Evolutionary conservation across 345 rosid genomes (phyloP).

Genomic region (Eucalyptus polyanthemos): DNA sequence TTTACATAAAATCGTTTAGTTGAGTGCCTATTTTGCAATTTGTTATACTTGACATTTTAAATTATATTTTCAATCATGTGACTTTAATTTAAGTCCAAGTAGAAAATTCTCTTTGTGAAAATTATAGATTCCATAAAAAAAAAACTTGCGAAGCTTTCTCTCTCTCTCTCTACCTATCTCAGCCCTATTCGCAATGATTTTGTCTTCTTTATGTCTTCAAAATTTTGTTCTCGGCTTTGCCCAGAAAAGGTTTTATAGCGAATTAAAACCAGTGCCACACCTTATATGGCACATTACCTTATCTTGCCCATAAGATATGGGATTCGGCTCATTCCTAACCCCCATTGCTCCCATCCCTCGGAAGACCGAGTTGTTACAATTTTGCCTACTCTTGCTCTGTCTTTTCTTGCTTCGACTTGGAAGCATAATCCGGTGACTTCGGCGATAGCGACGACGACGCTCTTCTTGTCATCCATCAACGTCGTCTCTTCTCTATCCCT

Average conservation of each 20-base stretch:
- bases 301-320: fast-evolving
- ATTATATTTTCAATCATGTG: background rate
- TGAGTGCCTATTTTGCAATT: background rate
- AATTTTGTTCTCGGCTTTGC: too few species aligned
- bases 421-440: background rate
- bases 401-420: background rate
- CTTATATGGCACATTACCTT: too few species aligned
- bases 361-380: background rate
- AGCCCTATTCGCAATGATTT: fast-evolving
- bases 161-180: too few species aligned
- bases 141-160: background rate
- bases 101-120: background rate
- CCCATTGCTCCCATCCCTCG: too few species aligned
- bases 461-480: background rate
- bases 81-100: background rate
- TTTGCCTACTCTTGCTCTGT: background rate
- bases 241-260: fast-evolving
- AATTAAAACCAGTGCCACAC: too few species aligned
- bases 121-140: background rate
- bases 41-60: background rate
- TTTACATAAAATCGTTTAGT: fast-evolving
- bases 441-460: background rate
- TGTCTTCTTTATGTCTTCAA: too few species aligned
- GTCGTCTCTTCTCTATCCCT: background rate
- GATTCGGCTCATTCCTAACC: too few species aligned